phyloP scores from a whole-genome alignment of 495 filamentous ascomycete species.

The Tirmania nivea region DNA sequence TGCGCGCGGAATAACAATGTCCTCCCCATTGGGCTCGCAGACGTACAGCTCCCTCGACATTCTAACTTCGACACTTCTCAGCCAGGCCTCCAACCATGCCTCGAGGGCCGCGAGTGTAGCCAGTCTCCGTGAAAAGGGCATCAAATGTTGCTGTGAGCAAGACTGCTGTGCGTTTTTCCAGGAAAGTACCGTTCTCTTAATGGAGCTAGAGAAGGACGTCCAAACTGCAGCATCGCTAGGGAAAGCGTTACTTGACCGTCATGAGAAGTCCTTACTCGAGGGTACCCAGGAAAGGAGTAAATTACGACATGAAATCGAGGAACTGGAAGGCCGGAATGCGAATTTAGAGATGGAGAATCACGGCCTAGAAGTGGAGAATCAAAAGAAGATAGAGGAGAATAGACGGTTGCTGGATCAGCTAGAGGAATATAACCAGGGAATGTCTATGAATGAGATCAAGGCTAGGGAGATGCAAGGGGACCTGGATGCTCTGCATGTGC shows the following conservation, averaged over 20 bases:
- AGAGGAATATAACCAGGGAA: slow-evolving; percentile 52
- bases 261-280: slow-evolving; percentile 82
- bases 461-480: slow-evolving; percentile 48
- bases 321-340: slow-evolving; percentile 11
- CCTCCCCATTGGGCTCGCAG: background rate
- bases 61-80: background rate
- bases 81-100: background rate
- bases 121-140: slow-evolving; percentile 1
- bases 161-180: slow-evolving; percentile 56
- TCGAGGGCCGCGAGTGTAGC: background rate
- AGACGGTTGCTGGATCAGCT: slow-evolving; percentile 54
- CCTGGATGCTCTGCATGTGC: slow-evolving; percentile 40
- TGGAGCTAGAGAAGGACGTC: slow-evolving; percentile 68
- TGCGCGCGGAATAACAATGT: too few relatives aligned
- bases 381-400: slow-evolving; percentile 57
- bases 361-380: slow-evolving; percentile 51
- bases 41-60: background rate
- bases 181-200: slow-evolving; percentile 55
- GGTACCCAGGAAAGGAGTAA: slow-evolving; percentile 59
- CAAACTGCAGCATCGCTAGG: slow-evolving; percentile 65
- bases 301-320: slow-evolving; percentile 41
- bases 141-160: slow-evolving; percentile 64
- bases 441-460: slow-evolving; percentile 52
- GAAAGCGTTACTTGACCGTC: slow-evolving; percentile 73
- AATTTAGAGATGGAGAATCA: slow-evolving; percentile 55